Conservation (phyloP, 2,329 filamentous ascomycete genomes). For the Helicocarpus griseus region DNA sequence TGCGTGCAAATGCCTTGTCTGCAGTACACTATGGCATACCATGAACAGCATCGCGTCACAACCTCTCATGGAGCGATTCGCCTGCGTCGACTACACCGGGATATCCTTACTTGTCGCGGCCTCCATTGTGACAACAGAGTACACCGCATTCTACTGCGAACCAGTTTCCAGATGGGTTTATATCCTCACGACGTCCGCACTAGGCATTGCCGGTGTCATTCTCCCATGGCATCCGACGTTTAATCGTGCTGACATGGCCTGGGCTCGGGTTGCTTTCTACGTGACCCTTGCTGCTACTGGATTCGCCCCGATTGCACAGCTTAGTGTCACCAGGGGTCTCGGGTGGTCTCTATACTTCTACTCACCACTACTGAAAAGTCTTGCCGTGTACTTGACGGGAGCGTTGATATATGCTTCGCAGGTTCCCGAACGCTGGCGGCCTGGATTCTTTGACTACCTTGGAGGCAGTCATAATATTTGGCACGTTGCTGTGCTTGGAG, state of each 20-base stretch:
- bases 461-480: constrained; percentile 96
- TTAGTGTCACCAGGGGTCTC: constrained; percentile 66
- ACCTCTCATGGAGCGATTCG: constrained; percentile 82
- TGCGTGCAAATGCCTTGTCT: constrained; percentile 86
- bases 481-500: constrained; percentile 88
- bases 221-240: constrained; percentile 94
- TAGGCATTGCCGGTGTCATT: constrained; percentile 80
- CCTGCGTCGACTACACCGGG: constrained; percentile 96
- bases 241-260: constrained; percentile 86
- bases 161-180: constrained; percentile 78
- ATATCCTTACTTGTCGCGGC: constrained; percentile 88
- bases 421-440: constrained; percentile 84
- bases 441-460: constrained; percentile 88
- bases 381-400: constrained; percentile 75
- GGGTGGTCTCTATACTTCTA: constrained; percentile 85
- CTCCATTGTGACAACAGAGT: constrained; percentile 96
- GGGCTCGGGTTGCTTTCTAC: constrained; percentile 86
- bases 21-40: constrained; percentile 95
- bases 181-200: constrained; percentile 66
- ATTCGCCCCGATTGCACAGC: constrained; percentile 78
- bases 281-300: constrained; percentile 78
- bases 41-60: constrained; percentile 96
- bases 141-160: constrained; percentile 98
- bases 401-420: constrained; percentile 85
- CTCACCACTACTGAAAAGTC: constrained; percentile 71